Percentiles rank a stretch among this genome's conserved stretches.
Evolutionary conservation across 352 stramenopile species (phyloP).

Genomic region (Blastocystis sp.): DNA sequence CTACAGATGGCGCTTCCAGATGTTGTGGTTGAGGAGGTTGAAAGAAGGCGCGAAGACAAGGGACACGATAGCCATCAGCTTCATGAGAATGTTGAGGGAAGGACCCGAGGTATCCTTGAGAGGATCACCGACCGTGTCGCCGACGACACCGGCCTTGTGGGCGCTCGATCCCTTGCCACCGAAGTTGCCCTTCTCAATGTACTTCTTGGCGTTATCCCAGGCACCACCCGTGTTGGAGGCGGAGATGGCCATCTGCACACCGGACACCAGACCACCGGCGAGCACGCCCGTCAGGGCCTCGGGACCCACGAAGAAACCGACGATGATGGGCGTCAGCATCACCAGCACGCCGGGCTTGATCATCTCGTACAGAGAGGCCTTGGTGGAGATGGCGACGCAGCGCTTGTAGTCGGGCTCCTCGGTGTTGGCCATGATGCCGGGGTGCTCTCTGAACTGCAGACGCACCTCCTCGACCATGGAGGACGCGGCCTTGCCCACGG

Average conservation of each 20-base stretch:
- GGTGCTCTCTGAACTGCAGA: slow-evolving; percentile 96
- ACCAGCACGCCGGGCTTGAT: slow-evolving; percentile 93
- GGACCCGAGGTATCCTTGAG: slow-evolving; percentile 99
- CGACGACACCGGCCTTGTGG: slow-evolving; percentile 93
- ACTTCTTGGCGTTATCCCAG: slow-evolving; percentile 99
- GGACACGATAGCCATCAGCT: slow-evolving; percentile 98
- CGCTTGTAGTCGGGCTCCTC: slow-evolving; percentile 81
- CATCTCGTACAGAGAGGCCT: slow-evolving; percentile 96
- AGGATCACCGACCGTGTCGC: slow-evolving; percentile 97
- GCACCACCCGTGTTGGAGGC: slow-evolving; percentile 98
- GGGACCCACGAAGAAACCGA: slow-evolving; percentile 95
- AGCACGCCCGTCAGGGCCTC: slow-evolving; percentile 93
- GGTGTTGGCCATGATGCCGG: slow-evolving; percentile 74
- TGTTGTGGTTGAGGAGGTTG: slow-evolving; percentile 71
- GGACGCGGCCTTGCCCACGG: slow-evolving; percentile 92
- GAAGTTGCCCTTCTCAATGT: slow-evolving; percentile 90
- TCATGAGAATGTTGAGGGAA: slow-evolving; percentile 99
- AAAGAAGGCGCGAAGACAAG: slow-evolving; percentile 98
- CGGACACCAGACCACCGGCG: slow-evolving; percentile 88
- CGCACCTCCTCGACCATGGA: slow-evolving; percentile 99
- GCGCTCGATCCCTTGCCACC: slow-evolving; percentile 89
- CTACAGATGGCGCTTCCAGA: neutral
- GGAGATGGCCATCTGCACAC: slow-evolving; percentile 95
- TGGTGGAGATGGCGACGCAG: slow-evolving; percentile 98
- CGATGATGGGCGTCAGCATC: slow-evolving; percentile 94